Evolutionary conservation across 176 grass and related monocot species (phyloP).

Genomic region (Hordeum marinum): DNA sequence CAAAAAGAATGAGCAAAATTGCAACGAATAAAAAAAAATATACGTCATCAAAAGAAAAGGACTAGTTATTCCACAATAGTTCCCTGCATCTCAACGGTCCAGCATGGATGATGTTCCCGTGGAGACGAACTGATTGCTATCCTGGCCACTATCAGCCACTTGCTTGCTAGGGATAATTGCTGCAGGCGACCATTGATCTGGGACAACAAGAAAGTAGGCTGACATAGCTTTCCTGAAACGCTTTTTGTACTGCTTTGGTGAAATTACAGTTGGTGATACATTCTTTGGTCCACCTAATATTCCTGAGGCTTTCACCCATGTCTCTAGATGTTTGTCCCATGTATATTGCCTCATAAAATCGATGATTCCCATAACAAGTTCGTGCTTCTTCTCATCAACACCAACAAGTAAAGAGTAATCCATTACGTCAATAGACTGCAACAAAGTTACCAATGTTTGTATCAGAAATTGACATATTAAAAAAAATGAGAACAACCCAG

Average conservation of each 20-base stretch:
- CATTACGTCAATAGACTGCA: constrained; percentile 96
- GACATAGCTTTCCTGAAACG: constrained; percentile 98
- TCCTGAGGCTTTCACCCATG: constrained; percentile 97
- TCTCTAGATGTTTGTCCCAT: constrained; percentile 95
- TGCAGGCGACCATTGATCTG: constrained; percentile 81
- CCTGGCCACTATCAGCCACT: constrained; percentile 39
- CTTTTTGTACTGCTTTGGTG: constrained; percentile 95
- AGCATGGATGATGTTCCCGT: constrained; percentile 21
- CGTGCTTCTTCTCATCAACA: constrained; percentile 80
- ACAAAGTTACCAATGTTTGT: constrained; percentile 25
- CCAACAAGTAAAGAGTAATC: constrained; percentile 95
- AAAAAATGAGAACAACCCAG: too few relatives aligned
- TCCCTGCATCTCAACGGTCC: constrained; percentile 17
- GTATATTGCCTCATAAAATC: constrained; percentile 99
- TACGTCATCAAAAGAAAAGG: background rate
- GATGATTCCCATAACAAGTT: constrained; percentile 90
- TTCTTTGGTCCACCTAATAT: constrained; percentile 95
- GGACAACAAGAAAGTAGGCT: constrained; percentile 86
- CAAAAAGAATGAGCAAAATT: constrained; percentile 26
- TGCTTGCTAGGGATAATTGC: constrained; percentile 37
- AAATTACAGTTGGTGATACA: constrained; percentile 88
- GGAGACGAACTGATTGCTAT: constrained; percentile 26
- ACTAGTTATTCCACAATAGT: constrained; percentile 1
- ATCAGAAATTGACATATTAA: background rate
- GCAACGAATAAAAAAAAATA: constrained; percentile 16